Conservation (phyloP, 78 protist genomes). For the Acrasis kona region DNA sequence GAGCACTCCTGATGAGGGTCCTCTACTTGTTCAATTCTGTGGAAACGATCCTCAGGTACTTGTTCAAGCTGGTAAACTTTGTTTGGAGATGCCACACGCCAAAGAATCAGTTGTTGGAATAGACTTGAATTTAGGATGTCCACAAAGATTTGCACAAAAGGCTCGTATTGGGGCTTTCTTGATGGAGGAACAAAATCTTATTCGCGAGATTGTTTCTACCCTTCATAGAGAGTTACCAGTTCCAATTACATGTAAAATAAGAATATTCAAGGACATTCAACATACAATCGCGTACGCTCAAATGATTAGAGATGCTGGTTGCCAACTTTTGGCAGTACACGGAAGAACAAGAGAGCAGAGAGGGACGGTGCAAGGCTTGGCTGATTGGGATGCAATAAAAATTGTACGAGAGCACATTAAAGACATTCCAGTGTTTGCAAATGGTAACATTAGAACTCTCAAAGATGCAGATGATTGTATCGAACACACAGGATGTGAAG, state of each 20-base stretch:
- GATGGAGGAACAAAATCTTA: constrained; percentile 44
- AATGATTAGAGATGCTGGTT: constrained; percentile 48
- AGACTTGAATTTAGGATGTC: constrained; percentile 38
- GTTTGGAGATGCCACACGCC: too few relatives aligned
- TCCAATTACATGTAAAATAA: constrained; percentile 58
- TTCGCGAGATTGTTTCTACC: too few relatives aligned
- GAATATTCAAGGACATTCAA: constrained; percentile 20
- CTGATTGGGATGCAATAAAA: constrained; percentile 42
- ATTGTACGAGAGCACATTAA: constrained; percentile 3
- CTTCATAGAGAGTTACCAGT: constrained; percentile 12
- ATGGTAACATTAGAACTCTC: constrained; percentile 42
- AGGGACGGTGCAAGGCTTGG: constrained; percentile 42
- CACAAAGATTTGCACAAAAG: constrained; percentile 47
- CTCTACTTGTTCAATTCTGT: constrained; percentile 64
- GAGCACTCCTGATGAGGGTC: constrained; percentile 56
- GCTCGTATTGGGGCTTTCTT: constrained; percentile 58
- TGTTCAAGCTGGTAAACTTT: constrained; percentile 43
- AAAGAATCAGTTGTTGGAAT: too few relatives aligned
- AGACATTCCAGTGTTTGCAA: constrained; percentile 62
- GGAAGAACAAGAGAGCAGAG: constrained; percentile 55
- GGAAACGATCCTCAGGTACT: constrained; percentile 64
- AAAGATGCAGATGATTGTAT: constrained; percentile 32
- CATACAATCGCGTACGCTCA: constrained; percentile 40
- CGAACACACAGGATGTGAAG: constrained; percentile 41
- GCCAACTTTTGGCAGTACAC: constrained; percentile 40